Percentiles rank a stretch among this genome's conserved stretches.
Conservation (phyloP, 345 rosid genomes). For the Melaleuca quinquenervia region DNA sequence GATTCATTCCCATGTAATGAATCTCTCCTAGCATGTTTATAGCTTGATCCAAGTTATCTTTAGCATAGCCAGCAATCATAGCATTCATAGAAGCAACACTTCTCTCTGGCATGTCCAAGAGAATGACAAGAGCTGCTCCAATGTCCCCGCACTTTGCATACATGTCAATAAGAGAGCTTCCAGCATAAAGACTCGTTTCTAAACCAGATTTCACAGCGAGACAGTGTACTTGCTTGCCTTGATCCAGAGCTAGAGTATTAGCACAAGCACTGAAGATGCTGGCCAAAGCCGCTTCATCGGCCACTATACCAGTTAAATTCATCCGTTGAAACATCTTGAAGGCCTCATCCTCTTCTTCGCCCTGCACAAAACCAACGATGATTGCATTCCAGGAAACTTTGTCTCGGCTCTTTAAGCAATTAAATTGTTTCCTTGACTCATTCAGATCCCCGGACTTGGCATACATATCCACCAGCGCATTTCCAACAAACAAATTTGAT, state of each 20-base stretch:
- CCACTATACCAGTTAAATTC: constrained; percentile 35
- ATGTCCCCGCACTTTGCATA: constrained; percentile 60
- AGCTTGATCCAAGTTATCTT: constrained; percentile 39
- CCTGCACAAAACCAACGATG: constrained; percentile 78
- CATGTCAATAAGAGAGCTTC: constrained; percentile 89
- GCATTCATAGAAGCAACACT: constrained; percentile 81
- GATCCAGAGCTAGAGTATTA: constrained; percentile 39
- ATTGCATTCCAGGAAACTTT: constrained; percentile 89
- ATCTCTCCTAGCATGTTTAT: constrained; percentile 44
- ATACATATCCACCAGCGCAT: constrained; percentile 91
- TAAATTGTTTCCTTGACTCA: constrained; percentile 71
- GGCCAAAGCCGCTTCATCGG: constrained; percentile 78
- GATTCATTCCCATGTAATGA: constrained; percentile 42
- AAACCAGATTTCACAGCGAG: constrained; percentile 54
- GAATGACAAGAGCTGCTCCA: constrained; percentile 31
- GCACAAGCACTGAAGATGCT: constrained; percentile 80
- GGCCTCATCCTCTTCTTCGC: constrained; percentile 59
- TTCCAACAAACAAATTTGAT: constrained; percentile 63
- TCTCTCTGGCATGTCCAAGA: constrained; percentile 42
- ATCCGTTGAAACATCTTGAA: constrained; percentile 54
- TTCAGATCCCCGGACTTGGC: constrained; percentile 65
- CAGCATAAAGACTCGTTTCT: constrained; percentile 66
- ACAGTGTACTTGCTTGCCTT: constrained; percentile 63
- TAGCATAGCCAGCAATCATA: constrained; percentile 68
- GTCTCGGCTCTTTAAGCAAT: constrained; percentile 41